Evolutionary conservation across 352 stramenopile species (phyloP).

Genomic region (Detonula confervacea): DNA sequence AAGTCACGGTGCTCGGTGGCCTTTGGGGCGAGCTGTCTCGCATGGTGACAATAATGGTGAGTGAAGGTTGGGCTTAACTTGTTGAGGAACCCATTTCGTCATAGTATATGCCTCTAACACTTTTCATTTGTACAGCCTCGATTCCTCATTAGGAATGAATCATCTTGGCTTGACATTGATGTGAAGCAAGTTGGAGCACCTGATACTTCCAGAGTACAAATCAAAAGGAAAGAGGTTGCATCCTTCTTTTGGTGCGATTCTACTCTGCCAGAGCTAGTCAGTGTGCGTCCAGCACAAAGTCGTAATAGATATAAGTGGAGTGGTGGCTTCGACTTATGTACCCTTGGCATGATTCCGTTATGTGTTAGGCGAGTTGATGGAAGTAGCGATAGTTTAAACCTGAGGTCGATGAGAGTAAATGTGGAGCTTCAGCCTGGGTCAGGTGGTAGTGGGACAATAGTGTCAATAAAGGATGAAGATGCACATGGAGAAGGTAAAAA

Average conservation of each 20-base stretch:
- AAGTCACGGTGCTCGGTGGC: slow-evolving; percentile 62
- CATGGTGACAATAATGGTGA: slow-evolving; percentile 57
- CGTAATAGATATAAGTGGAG: slow-evolving; percentile 61
- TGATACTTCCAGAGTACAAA: slow-evolving; percentile 47
- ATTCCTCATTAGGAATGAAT: slow-evolving; percentile 79
- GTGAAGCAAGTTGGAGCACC: slow-evolving; percentile 75
- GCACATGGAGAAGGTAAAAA: slow-evolving; percentile 60
- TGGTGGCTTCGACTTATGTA: slow-evolving; percentile 78
- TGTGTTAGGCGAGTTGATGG: slow-evolving; percentile 41
- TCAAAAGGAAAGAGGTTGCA: slow-evolving; percentile 50
- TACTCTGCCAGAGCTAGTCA: slow-evolving; percentile 67
- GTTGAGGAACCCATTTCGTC: no score
- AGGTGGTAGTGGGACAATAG: slow-evolving; percentile 70
- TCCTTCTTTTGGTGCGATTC: slow-evolving; percentile 80
- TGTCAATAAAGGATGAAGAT: slow-evolving; percentile 80
- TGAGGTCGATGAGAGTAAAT: slow-evolving; percentile 40
- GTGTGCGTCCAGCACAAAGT: slow-evolving; percentile 42
- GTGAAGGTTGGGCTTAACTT: slow-evolving; percentile 1
- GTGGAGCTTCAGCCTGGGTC: slow-evolving; percentile 73
- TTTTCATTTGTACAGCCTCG: no score
- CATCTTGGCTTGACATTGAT: slow-evolving; percentile 62
- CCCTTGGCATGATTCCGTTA: slow-evolving; percentile 67
- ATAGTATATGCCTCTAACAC: no score
- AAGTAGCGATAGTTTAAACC: slow-evolving; percentile 6
- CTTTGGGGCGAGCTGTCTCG: slow-evolving; percentile 79